phyloP scores from a whole-genome alignment of 768 basidiomycete genomes.

The Pleurotus pulmonarius region DNA sequence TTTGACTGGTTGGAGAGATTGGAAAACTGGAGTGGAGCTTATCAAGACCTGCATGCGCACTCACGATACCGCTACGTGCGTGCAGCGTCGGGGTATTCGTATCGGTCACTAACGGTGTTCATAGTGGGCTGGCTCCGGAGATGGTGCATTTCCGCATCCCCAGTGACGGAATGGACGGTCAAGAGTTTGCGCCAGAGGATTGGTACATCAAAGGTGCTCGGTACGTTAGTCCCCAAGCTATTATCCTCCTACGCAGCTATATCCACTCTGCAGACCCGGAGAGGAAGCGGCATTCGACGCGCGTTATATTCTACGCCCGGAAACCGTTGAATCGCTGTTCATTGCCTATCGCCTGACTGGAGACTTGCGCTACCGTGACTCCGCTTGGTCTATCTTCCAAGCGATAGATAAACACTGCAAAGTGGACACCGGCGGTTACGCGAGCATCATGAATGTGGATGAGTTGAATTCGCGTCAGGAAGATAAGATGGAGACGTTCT shows the following conservation, averaged over 20 bases:
- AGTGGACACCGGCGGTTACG: conserved; percentile 78
- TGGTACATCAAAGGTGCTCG: conserved; percentile 91
- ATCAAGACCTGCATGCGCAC: conserved; percentile 87
- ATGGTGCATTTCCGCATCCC: conserved; percentile 81
- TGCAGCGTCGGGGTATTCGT: conserved; percentile 7
- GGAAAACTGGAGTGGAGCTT: conserved; percentile 76
- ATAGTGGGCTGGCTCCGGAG: conserved; percentile 82
- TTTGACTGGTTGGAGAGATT: conserved; percentile 65
- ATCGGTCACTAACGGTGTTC: not conserved
- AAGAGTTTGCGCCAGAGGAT: conserved; percentile 48
- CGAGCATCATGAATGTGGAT: conserved; percentile 82
- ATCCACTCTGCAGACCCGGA: conserved; percentile 21
- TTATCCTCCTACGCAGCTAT: not conserved
- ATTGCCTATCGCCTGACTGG: conserved; percentile 89
- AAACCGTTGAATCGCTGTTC: conserved; percentile 94
- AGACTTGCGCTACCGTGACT: conserved; percentile 72
- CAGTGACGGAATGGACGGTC: conserved; percentile 47
- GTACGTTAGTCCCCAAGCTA: conserved; percentile 23
- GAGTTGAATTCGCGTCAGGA: conserved; percentile 61
- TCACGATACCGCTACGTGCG: conserved; percentile 80
- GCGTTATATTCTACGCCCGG: conserved; percentile 91
- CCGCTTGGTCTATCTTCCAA: conserved; percentile 88
- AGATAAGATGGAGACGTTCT: conserved; percentile 96
- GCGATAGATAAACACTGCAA: conserved; percentile 83
- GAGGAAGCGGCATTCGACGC: conserved; percentile 69